Percentiles rank a stretch among this genome's conserved stretches.
These are phyloP conservation scores for Grifola frondosa DNA, from an alignment of 1,284 basidiomycete species.

Conservation along the genomic window DNA sequence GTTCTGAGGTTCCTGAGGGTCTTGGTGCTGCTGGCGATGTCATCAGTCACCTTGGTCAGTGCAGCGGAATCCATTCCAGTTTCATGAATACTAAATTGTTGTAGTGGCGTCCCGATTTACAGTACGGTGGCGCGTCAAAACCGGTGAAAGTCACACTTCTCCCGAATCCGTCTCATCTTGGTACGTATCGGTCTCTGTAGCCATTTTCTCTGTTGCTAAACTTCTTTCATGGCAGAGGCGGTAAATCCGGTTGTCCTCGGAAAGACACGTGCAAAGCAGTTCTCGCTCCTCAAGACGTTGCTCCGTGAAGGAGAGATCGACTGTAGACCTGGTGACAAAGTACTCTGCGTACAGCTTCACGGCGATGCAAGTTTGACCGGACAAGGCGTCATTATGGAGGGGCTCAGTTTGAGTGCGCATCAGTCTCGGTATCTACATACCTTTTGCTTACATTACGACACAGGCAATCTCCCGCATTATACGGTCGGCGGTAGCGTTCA, in stretches of 20 bases:
- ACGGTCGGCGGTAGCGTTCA: slow-evolving; percentile 88
- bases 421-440: neutral
- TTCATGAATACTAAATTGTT: slow-evolving; percentile 3
- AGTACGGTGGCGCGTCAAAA: slow-evolving; percentile 50
- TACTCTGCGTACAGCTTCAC: slow-evolving; percentile 86
- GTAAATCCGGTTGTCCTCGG: slow-evolving; percentile 84
- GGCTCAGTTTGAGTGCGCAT: slow-evolving; percentile 71
- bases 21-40: slow-evolving; percentile 80
- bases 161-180: slow-evolving; percentile 88
- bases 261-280: slow-evolving; percentile 91
- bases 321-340: slow-evolving; percentile 81
- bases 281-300: slow-evolving; percentile 69
- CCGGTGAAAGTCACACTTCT: slow-evolving; percentile 74
- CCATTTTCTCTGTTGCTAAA: neutral
- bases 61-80: slow-evolving; percentile 1
- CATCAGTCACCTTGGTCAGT: slow-evolving; percentile 75
- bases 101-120: slow-evolving; percentile 61
- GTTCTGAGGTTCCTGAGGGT: slow-evolving; percentile 67
- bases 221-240: slow-evolving; percentile 55
- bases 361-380: slow-evolving; percentile 90
- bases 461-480: slow-evolving; percentile 84
- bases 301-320: slow-evolving; percentile 40
- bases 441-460: neutral
- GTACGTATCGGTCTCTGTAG: slow-evolving; percentile 37
- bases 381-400: slow-evolving; percentile 89